phyloP scores from a whole-genome alignment of 1,284 basidiomycete genomes.

The Ustilago lituana region DNA sequence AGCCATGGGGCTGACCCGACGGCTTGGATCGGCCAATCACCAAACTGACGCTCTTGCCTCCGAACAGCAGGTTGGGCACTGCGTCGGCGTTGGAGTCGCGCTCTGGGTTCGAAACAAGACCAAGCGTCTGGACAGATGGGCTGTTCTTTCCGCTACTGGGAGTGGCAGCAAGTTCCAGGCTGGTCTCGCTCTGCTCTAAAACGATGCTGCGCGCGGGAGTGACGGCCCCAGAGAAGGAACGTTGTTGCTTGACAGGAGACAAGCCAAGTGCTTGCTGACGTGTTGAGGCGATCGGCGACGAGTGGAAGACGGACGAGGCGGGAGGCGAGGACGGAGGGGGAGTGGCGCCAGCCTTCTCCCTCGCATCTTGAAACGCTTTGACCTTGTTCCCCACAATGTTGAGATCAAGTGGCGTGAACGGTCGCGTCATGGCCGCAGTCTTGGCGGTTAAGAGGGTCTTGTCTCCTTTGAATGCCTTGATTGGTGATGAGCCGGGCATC shows the following conservation, averaged over 20 bases:
- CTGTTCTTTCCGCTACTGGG: neutral
- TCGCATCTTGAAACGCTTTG: conserved; percentile 31
- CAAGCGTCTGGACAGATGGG: conserved; percentile 10
- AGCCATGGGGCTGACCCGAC: conserved; percentile 33
- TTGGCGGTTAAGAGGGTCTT: conserved; percentile 19
- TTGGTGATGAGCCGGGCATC: conserved; percentile 41
- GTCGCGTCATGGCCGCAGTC: conserved; percentile 18
- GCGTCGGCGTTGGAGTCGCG: conserved; percentile 20
- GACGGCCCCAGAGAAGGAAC: conserved; percentile 11
- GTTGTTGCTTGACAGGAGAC: conserved; percentile 40
- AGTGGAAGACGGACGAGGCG: conserved; percentile 28
- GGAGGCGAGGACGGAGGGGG: conserved; percentile 46
- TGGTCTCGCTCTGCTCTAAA: conserved; percentile 11
- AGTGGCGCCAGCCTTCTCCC: conserved; percentile 31
- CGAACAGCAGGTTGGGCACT: conserved; percentile 35
- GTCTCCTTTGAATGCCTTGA: conserved; percentile 18
- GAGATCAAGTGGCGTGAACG: conserved; percentile 38
- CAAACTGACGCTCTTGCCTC: conserved; percentile 41
- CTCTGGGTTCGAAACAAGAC: conserved; percentile 35
- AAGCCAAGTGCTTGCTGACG: conserved; percentile 24
- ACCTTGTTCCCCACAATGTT: conserved; percentile 26
- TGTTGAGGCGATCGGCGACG: conserved; percentile 23
- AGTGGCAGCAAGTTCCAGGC: conserved; percentile 1
- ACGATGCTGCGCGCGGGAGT: conserved; percentile 14
- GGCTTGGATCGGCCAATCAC: conserved; percentile 53